Percentiles rank a stretch among this genome's conserved stretches.
These are phyloP conservation scores for Blastocystis sp. DNA, from an alignment of 352 stramenopile species.

Conservation along the genomic window DNA sequence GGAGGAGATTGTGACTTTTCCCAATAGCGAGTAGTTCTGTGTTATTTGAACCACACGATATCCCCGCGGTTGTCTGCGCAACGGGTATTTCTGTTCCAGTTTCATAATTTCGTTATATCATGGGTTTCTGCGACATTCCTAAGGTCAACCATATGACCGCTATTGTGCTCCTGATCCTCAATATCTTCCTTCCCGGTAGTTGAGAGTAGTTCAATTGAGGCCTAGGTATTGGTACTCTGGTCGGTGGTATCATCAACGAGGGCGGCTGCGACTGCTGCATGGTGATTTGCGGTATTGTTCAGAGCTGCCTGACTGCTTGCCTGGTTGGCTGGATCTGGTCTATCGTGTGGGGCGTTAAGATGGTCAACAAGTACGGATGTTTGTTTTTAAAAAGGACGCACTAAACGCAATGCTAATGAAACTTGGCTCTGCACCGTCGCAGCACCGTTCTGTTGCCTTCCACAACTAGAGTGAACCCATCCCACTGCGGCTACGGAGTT, in stretches of 20 bases:
- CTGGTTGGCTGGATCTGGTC: conserved; percentile 14
- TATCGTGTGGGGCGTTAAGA: neutral
- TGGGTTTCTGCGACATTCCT: conserved; percentile 60
- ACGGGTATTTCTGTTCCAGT: neutral
- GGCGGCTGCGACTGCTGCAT: conserved; percentile 39
- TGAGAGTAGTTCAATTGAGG: neutral
- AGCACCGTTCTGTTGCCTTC: neutral
- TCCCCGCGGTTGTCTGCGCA: neutral
- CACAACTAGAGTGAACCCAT: neutral
- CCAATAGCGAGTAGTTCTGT: neutral
- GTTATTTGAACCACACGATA: neutral
- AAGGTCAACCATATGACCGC: conserved; percentile 56
- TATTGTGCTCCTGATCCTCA: conserved; percentile 38
- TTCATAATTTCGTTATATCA: neutral
- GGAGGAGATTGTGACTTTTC: conserved; percentile 19
- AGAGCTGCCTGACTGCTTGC: neutral
- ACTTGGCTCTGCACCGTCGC: neutral
- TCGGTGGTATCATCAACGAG: conserved; percentile 55
- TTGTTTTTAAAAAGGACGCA: neutral
- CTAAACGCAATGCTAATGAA: neutral
- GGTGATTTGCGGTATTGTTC: conserved; percentile 25
- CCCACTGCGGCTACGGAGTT: neutral
- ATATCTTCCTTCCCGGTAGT: conserved; percentile 58
- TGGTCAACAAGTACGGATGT: neutral
- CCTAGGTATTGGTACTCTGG: conserved; percentile 28